A percentile compares a stretch with the other conserved stretches of the same genome.
Evolutionary conservation across 2,329 filamentous ascomycete genomes (phyloP).

Genomic region (Ceratocystiopsis sp.): DNA sequence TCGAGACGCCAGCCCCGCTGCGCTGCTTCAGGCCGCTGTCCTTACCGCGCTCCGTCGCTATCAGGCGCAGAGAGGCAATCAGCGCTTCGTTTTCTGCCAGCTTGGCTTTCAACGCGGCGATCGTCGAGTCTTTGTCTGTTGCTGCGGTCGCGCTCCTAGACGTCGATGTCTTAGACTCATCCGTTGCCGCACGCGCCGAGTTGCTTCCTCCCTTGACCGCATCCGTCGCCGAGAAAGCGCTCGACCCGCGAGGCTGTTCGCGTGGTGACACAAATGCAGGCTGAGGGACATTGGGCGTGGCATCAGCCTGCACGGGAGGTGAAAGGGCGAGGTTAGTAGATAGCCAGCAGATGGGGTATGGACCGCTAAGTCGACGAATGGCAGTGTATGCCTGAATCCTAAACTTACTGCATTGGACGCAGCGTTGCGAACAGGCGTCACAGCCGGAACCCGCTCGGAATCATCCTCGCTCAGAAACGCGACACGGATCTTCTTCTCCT

Average conservation of each 20-base stretch:
- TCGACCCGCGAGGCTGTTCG: constrained; percentile 11
- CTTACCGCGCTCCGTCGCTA: constrained; percentile 16
- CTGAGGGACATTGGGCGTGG: constrained; percentile 16
- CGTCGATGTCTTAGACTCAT: too few relatives aligned
- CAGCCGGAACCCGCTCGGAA: constrained; percentile 11
- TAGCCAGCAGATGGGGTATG: too few relatives aligned
- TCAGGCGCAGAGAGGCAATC: constrained; percentile 43
- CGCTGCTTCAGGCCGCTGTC: constrained; percentile 65
- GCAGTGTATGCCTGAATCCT: too few relatives aligned
- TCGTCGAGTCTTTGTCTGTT: constrained; percentile 8
- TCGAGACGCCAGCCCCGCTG: constrained; percentile 32
- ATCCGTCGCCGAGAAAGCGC: background rate
- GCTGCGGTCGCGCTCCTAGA: background rate
- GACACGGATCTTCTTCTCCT: constrained; percentile 93
- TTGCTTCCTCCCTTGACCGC: too few relatives aligned
- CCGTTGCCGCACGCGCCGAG: too few relatives aligned
- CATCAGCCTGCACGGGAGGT: constrained; percentile 12
- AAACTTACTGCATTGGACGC: constrained; percentile 15
- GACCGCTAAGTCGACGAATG: background rate
- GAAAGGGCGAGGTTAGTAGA: background rate
- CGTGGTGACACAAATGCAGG: constrained; percentile 17
- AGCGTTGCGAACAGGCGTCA: constrained; percentile 14
- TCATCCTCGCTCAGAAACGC: constrained; percentile 55
- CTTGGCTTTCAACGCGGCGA: constrained; percentile 15
- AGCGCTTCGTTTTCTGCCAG: constrained; percentile 51